These are phyloP conservation scores for Ambrosiella xylebori DNA, from an alignment of 2,329 filamentous ascomycete species.

Conservation along the genomic window DNA sequence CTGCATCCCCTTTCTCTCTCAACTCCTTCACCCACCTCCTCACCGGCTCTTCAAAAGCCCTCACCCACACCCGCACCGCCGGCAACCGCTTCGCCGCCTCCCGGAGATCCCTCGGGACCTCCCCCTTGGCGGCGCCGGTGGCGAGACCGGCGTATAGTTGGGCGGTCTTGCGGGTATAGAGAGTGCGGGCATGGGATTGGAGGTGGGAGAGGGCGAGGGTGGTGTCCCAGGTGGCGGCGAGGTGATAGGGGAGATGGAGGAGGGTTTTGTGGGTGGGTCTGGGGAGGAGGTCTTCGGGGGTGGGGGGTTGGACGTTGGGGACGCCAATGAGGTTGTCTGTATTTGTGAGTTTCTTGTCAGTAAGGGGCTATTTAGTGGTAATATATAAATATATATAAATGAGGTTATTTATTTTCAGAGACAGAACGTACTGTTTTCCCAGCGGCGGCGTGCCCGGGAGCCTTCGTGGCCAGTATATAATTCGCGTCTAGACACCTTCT, in stretches of 20 bases:
- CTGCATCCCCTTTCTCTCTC: constrained; percentile 20
- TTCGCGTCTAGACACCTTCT: constrained; percentile 46
- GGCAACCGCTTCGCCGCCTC: constrained; percentile 64
- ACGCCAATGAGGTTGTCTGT: constrained; percentile 73
- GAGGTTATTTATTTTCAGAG: not conserved
- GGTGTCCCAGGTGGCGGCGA: constrained; percentile 70
- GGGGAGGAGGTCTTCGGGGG: constrained; percentile 67
- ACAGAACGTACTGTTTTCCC: constrained; percentile 67
- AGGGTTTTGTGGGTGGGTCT: constrained; percentile 58
- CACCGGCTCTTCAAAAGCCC: constrained; percentile 71
- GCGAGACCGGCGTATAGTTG: constrained; percentile 25
- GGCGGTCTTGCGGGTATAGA: constrained; percentile 29
- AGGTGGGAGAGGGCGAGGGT: constrained; percentile 31
- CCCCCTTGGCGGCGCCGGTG: constrained; percentile 30
- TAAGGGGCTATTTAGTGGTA: not conserved
- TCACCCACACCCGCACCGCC: constrained; percentile 63
- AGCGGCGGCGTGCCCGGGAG: constrained; percentile 66
- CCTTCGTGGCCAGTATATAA: constrained; percentile 75
- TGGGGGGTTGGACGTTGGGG: constrained; percentile 68
- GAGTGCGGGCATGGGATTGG: constrained; percentile 27
- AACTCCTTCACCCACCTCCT: constrained; percentile 47
- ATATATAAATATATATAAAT: not conserved
- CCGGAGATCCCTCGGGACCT: constrained; percentile 64
- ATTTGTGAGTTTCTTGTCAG: not conserved
- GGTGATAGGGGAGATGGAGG: constrained; percentile 68